phyloP scores from a whole-genome alignment of 2,329 filamentous ascomycete genomes.

The Trichocomaceae sp. region DNA sequence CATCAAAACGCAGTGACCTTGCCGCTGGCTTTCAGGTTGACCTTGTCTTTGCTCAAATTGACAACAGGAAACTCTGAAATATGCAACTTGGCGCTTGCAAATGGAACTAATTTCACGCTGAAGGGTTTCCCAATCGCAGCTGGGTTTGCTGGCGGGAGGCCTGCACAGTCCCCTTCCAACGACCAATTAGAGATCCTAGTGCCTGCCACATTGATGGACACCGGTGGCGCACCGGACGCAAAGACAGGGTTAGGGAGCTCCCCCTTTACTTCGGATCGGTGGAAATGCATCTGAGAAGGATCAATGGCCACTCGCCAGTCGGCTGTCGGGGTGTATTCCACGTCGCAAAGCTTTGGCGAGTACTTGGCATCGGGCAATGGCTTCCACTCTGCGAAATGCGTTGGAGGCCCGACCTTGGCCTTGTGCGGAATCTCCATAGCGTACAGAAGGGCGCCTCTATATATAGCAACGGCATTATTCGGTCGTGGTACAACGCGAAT shows the following conservation, averaged over 20 bases:
- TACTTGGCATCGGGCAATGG: conserved; percentile 10
- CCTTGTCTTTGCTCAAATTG: conserved; percentile 3
- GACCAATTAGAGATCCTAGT: conserved; percentile 11
- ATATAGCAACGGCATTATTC: conserved; percentile 13
- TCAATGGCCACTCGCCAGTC: conserved; percentile 14
- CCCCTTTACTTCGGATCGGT: conserved; percentile 3
- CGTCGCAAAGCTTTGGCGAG: conserved; percentile 7
- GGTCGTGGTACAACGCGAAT: conserved; percentile 10
- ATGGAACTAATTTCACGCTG: conserved; percentile 10
- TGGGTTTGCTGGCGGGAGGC: conserved; percentile 9
- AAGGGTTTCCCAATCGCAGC: conserved; percentile 8
- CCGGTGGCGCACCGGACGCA: conserved; percentile 11
- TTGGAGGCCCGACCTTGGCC: conserved; percentile 7
- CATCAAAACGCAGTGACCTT: conserved; percentile 4
- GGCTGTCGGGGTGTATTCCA: conserved; percentile 10
- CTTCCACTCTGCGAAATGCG: conserved; percentile 11
- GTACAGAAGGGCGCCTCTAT: conserved; percentile 11
- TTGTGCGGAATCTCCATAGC: conserved; percentile 13
- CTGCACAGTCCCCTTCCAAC: conserved; percentile 12
- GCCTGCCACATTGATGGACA: conserved; percentile 9
- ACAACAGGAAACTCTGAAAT: conserved; percentile 12
- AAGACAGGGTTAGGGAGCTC: conserved; percentile 10
- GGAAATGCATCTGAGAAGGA: conserved; percentile 10
- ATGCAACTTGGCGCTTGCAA: conserved; percentile 13
- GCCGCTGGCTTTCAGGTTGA: conserved; percentile 3